Percentiles rank a stretch among this genome's conserved stretches.
Conservation (phyloP, 202 grass and related monocot species). For the Brachypodium distachyon region DNA sequence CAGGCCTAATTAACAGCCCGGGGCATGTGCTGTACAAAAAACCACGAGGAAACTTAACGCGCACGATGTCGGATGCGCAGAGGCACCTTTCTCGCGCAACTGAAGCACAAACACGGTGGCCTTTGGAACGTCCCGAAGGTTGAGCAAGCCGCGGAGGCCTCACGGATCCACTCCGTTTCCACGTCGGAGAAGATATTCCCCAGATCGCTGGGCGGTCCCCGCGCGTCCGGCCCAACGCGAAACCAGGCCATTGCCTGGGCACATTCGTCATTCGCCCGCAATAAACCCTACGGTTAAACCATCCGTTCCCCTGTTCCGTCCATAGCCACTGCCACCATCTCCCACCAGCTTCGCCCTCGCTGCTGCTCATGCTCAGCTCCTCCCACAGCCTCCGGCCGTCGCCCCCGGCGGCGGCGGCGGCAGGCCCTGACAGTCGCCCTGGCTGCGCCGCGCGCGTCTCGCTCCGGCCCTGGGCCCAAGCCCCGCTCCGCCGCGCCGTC, state of each 20-base stretch:
- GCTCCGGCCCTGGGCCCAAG: neutral
- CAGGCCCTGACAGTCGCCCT: neutral
- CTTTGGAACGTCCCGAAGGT: too few species aligned
- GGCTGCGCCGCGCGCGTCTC: neutral
- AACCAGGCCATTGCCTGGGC: neutral
- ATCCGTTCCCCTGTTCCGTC: neutral
- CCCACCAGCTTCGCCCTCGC: neutral
- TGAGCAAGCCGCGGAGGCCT: too few species aligned
- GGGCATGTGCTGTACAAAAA: too few species aligned
- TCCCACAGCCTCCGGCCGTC: slow-evolving; percentile 21
- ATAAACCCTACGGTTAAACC: slow-evolving; percentile 32
- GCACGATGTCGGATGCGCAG: too few species aligned
- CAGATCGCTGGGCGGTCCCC: neutral
- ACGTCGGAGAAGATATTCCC: neutral
- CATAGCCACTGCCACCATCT: neutral
- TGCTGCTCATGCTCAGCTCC: too few species aligned
- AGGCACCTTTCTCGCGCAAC: too few species aligned
- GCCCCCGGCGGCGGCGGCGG: neutral
- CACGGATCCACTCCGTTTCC: too few species aligned
- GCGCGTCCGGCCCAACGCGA: neutral
- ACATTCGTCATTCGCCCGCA: neutral
- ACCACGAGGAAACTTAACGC: too few species aligned
- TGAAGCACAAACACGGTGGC: too few species aligned
- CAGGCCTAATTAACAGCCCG: too few species aligned
- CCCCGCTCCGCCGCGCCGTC: neutral